A percentile compares a stretch with the other conserved stretches of the same genome.
Conservation (phyloP, 169 alveolate species). For the Sarcocystis neurona region DNA sequence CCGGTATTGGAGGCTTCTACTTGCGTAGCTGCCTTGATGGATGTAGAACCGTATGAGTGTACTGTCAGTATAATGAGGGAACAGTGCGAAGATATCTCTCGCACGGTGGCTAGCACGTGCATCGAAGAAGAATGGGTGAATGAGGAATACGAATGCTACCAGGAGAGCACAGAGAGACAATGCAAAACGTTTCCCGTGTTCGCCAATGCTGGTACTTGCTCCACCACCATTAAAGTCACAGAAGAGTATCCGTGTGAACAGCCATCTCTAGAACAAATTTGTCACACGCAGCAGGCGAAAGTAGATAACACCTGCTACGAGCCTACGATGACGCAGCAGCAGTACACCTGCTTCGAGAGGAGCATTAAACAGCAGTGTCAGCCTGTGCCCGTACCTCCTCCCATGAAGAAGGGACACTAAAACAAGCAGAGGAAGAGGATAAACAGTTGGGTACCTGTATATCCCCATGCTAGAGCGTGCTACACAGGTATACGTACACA, state of each 20-base stretch:
- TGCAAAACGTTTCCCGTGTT: slow-evolving; percentile 35
- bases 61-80: slow-evolving; percentile 25
- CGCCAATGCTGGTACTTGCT: slow-evolving; percentile 16
- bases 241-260: slow-evolving; percentile 33
- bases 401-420: slow-evolving; percentile 3
- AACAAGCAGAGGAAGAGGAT: too few relatives aligned
- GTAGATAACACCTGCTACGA: slow-evolving; percentile 36
- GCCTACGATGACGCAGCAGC: slow-evolving; percentile 18
- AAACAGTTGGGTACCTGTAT: too few relatives aligned
- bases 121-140: slow-evolving; percentile 26
- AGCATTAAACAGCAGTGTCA: slow-evolving; percentile 8
- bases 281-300: not conserved
- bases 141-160: slow-evolving; percentile 31
- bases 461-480: too few relatives aligned
- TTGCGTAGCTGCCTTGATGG: slow-evolving; percentile 30
- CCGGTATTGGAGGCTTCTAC: slow-evolving; percentile 28
- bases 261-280: slow-evolving; percentile 27
- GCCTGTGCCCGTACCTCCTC: not conserved
- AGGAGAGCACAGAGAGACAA: not conserved
- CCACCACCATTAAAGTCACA: slow-evolving; percentile 10
- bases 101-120: slow-evolving; percentile 1
- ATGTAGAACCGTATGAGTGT: slow-evolving; percentile 41
- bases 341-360: slow-evolving; percentile 28
- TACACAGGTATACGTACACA: too few relatives aligned
- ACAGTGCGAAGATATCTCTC: slow-evolving; percentile 6